Conservation (phyloP, 305 asterid genomes). For the Fraxinus greggii region DNA sequence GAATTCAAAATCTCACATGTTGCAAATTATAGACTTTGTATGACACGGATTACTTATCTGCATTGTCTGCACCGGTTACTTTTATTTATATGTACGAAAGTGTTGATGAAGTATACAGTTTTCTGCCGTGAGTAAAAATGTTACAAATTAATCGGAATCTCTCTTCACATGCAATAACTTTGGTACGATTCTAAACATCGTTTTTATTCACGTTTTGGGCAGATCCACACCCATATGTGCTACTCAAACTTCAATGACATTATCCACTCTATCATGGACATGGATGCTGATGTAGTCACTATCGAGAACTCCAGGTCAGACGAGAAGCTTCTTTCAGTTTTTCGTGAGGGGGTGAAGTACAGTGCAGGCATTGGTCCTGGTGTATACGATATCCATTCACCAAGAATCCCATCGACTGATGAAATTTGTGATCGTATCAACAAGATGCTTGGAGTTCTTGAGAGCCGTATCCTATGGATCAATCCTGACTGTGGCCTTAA, state of each 20-base stretch:
- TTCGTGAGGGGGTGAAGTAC: slow-evolving; percentile 47
- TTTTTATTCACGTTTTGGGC: not conserved
- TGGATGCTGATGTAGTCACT: slow-evolving; percentile 63
- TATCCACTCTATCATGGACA: slow-evolving; percentile 48
- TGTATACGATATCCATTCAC: slow-evolving; percentile 63
- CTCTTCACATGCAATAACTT: not conserved
- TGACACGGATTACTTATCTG: not conserved
- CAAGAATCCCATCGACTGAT: slow-evolving; percentile 47
- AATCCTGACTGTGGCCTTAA: slow-evolving; percentile 67
- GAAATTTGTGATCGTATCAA: slow-evolving; percentile 47
- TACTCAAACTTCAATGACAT: slow-evolving; percentile 64
- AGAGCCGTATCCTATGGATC: slow-evolving; percentile 42
- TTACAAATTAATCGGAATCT: not conserved
- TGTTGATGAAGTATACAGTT: not conserved
- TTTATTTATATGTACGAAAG: not conserved
- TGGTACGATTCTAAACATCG: slow-evolving; percentile 1
- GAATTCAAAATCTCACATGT: not conserved
- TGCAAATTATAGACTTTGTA: not conserved
- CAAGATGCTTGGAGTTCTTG: slow-evolving; percentile 45
- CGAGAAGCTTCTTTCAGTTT: slow-evolving; percentile 56
- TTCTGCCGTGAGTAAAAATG: not conserved
- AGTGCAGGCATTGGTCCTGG: slow-evolving; percentile 62
- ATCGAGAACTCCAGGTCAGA: slow-evolving; percentile 68
- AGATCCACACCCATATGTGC: slow-evolving; percentile 71
- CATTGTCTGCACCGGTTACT: not conserved